Evolutionary conservation across 192 early-diverging fungal genomes (phyloP).

Genomic region (Backusella westeae): DNA sequence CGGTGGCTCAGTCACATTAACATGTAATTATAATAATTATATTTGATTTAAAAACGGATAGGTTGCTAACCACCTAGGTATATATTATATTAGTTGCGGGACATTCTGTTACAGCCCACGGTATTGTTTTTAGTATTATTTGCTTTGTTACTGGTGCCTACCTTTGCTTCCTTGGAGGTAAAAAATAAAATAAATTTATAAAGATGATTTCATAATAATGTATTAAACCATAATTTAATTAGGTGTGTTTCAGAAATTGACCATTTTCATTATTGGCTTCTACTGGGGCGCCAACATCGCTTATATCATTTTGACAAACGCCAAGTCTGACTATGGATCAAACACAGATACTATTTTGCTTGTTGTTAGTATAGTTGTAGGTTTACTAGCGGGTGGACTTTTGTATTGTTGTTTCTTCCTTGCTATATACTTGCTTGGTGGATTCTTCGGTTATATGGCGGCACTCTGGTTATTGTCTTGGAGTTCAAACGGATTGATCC

Average conservation of each 20-base stretch:
- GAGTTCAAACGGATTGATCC: slow-evolving; percentile 59
- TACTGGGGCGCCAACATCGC: slow-evolving; percentile 56
- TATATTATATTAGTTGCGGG: slow-evolving; percentile 11
- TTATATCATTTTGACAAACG: slow-evolving; percentile 50
- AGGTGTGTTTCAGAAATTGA: slow-evolving; percentile 41
- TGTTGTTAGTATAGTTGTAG: slow-evolving; percentile 59
- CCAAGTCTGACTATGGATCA: slow-evolving; percentile 38
- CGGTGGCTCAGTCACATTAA: neutral
- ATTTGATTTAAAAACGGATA: neutral
- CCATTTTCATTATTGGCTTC: slow-evolving; percentile 80
- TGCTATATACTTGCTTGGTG: slow-evolving; percentile 76
- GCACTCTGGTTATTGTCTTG: slow-evolving; percentile 73
- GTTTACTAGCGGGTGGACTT: slow-evolving; percentile 64
- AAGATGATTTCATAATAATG: neutral
- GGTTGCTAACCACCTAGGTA: too few relatives aligned
- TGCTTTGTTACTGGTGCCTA: slow-evolving; percentile 32
- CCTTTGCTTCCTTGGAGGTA: slow-evolving; percentile 34
- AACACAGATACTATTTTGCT: slow-evolving; percentile 50
- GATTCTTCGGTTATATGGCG: slow-evolving; percentile 71
- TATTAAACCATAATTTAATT: neutral
- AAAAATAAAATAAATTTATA: neutral
- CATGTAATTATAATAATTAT: neutral
- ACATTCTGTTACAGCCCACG: slow-evolving; percentile 22
- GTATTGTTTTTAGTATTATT: slow-evolving; percentile 27
- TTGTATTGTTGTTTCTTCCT: slow-evolving; percentile 68